Evolutionary conservation across 2,329 filamentous ascomycete genomes (phyloP).

Genomic region (Aspergillus sp.): DNA sequence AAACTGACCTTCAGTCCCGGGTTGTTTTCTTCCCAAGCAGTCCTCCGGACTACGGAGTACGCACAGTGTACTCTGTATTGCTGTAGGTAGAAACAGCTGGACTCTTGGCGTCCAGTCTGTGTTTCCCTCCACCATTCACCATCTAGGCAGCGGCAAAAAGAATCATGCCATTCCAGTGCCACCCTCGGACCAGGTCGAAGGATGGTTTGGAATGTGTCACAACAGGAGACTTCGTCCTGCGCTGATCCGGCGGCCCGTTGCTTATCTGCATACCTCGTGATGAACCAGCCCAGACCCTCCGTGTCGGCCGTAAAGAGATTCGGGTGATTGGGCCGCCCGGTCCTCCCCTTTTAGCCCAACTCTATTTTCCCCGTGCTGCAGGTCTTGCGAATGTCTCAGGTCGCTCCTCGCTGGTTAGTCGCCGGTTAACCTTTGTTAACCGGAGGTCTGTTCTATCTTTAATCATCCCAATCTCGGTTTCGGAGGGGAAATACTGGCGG

Average conservation of each 20-base stretch:
- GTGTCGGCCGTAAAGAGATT: not conserved
- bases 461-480: not conserved
- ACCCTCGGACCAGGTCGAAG: not conserved
- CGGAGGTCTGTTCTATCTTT: not conserved
- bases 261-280: conserved; percentile 1
- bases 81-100: too few species aligned
- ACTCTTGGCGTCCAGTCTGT: too few species aligned
- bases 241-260: conserved; percentile 6
- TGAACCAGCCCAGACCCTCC: not conserved
- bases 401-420: not conserved
- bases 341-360: not conserved
- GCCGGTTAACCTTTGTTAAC: not conserved
- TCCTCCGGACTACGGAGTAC: too few species aligned
- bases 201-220: not conserved
- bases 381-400: not conserved
- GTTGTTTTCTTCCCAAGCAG: too few species aligned
- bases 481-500: too few species aligned
- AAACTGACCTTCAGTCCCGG: not conserved
- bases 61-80: too few species aligned
- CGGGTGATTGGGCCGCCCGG: not conserved
- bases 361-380: not conserved
- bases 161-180: too few species aligned
- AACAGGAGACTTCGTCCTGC: not conserved
- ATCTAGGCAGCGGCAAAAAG: too few species aligned
- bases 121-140: too few species aligned